Evolutionary conservation across 2,329 filamentous ascomycete species (phyloP), one percentile per base, ranked within the genome.

Genomic region (Chalaropsis thielavioides): DNA sequence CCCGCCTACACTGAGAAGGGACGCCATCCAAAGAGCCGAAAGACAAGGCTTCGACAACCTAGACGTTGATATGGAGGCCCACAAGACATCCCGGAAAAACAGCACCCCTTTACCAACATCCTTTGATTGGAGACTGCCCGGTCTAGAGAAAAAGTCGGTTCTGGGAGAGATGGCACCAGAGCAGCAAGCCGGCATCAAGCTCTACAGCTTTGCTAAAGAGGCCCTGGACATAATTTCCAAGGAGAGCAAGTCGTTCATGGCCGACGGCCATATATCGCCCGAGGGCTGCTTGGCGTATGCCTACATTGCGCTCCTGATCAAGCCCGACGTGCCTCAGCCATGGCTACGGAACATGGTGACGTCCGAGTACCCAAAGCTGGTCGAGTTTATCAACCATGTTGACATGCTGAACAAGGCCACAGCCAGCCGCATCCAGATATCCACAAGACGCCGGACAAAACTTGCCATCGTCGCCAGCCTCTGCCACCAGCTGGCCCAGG

Each of bases 281-380:
- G 68, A 95, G 27, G 92, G 96, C 74, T 96, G 89, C 72, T 74
- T 96, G 59, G 86, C 84, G 0, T 83, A 90, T 70, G 94, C 86
- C 11, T 95, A 95, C 72, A 77, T 97, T 43, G 81, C 84, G 1
- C 76, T 96, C 61, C 88, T 94, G 77, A 77, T 87, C 24, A 75
- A 78, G 63, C 74, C 75, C 7, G 71, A 74, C 13, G 78, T 80
- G 2, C 79, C 79, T 2, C 75, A 75, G 62, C 75, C 78, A 63
- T 79, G 77, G 71, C 71, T 81, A 1, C 70, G 69, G 6, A 69
- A 65, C 2, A 69, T 69, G 44, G 68, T 76, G 44, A 67, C 65
- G 22, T 68, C 68, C 59, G 70, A 71, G 13, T 70, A 69, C 60
- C 67, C 70, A 6, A 67, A 68, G 31, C 69, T 75, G 6, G 27